These are phyloP conservation scores for Penicillium psychrofluorescens DNA, from an alignment of 495 filamentous ascomycete genomes.

Conservation along the genomic window DNA sequence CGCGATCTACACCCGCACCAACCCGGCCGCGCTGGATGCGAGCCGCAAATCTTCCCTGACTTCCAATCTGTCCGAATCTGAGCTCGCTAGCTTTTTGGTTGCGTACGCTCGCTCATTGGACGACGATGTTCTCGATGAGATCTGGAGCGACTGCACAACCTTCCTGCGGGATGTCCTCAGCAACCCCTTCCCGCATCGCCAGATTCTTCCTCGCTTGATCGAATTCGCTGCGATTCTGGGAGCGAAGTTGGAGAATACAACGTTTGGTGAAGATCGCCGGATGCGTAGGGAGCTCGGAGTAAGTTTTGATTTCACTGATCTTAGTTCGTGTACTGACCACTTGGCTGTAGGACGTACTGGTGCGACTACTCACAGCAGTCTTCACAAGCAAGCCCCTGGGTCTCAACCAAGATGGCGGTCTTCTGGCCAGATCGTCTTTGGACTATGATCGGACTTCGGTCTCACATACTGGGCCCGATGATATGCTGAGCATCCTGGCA, in stretches of 20 bases:
- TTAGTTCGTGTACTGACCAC: slow-evolving; percentile 12
- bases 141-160: slow-evolving; percentile 89
- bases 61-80: slow-evolving; percentile 69
- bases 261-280: slow-evolving; percentile 89
- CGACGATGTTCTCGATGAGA: slow-evolving; percentile 98
- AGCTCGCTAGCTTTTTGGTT: slow-evolving; percentile 80
- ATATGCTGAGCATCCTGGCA: slow-evolving; percentile 74
- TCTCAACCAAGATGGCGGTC: slow-evolving; percentile 37
- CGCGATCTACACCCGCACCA: slow-evolving; percentile 89
- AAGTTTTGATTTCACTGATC: slow-evolving; percentile 19
- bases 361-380: slow-evolving; percentile 78
- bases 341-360: slow-evolving; percentile 67
- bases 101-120: slow-evolving; percentile 85
- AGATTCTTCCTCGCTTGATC: slow-evolving; percentile 78
- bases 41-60: slow-evolving; percentile 80
- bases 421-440: slow-evolving; percentile 35
- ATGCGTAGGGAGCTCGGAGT: slow-evolving; percentile 92
- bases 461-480: slow-evolving; percentile 49
- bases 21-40: slow-evolving; percentile 71
- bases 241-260: slow-evolving; percentile 93
- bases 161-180: slow-evolving; percentile 85
- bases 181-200: slow-evolving; percentile 91
- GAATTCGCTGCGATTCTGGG: slow-evolving; percentile 86
- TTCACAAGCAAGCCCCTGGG: slow-evolving; percentile 81
- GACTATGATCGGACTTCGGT: slow-evolving; percentile 34